Conservation (phyloP, 2,329 filamentous ascomycete species). For the Colletotrichum simmondsii region DNA sequence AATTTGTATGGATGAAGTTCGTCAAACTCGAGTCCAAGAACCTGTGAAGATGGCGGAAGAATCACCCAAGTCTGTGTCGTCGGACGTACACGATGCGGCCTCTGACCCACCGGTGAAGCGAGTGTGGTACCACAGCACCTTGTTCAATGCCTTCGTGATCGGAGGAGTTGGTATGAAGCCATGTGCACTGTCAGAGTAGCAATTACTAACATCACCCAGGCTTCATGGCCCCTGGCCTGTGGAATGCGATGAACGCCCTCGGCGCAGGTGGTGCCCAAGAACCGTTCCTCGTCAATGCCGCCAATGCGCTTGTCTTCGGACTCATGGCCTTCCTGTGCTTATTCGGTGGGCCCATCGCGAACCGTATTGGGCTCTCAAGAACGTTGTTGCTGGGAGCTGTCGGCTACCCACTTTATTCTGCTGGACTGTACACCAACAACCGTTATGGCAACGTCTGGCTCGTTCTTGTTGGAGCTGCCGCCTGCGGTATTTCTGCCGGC, state of each 20-base stretch:
- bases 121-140: constrained; percentile 60
- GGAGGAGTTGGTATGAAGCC: constrained; percentile 54
- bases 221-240: constrained; percentile 61
- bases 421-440: constrained; percentile 61
- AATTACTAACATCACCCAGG: not conserved
- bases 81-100: constrained; percentile 1
- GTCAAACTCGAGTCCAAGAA: not conserved
- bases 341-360: constrained; percentile 59
- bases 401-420: constrained; percentile 59
- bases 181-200: not conserved
- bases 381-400: constrained; percentile 56
- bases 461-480: constrained; percentile 58
- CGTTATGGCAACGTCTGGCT: constrained; percentile 63
- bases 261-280: constrained; percentile 63
- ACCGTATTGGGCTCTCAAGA: constrained; percentile 58
- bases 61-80: constrained; percentile 1
- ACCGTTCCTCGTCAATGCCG: constrained; percentile 62
- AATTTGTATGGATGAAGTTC: not conserved
- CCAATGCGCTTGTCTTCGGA: constrained; percentile 62
- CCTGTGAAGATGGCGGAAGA: constrained; percentile 11
- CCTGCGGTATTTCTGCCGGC: constrained; percentile 59
- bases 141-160: constrained; percentile 65
- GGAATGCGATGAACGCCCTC: constrained; percentile 66
- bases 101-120: constrained; percentile 14
- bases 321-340: constrained; percentile 58